phyloP scores from a whole-genome alignment of 371 early-diverging fungal species.

The Haplosporangium sp. region DNA sequence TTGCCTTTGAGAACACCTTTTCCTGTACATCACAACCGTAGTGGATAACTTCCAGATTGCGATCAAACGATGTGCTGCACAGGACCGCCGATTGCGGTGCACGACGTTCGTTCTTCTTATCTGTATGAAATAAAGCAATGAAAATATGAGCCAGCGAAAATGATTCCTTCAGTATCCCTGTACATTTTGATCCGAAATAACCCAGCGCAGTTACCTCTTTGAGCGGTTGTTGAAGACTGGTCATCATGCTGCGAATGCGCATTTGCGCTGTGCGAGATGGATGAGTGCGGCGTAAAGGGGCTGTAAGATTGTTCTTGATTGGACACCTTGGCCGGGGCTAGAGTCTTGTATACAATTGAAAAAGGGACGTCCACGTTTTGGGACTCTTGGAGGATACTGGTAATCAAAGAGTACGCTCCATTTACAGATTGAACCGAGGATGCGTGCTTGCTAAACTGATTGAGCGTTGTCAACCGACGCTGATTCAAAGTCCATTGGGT shows the following conservation, averaged over 20 bases:
- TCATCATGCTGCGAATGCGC: no score
- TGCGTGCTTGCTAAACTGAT: constrained; percentile 49
- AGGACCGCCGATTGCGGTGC: constrained; percentile 38
- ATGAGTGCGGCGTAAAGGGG: constrained; percentile 16
- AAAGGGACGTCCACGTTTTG: constrained; percentile 52
- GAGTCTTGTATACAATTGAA: constrained; percentile 47
- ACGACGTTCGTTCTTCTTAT: constrained; percentile 23
- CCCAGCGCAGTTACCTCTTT: neutral
- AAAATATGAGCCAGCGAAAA: constrained; percentile 30
- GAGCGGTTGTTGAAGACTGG: neutral
- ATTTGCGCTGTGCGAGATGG: neutral
- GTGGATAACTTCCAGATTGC: constrained; percentile 23
- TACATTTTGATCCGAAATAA: neutral
- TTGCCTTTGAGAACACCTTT: constrained; percentile 31
- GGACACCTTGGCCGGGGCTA: constrained; percentile 10
- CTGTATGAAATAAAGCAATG: constrained; percentile 22
- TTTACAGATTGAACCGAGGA: constrained; percentile 34
- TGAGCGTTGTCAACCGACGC: constrained; percentile 36
- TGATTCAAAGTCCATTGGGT: constrained; percentile 41
- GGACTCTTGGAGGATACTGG: constrained; percentile 45
- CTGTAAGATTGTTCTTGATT: constrained; percentile 1
- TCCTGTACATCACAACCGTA: constrained; percentile 34
- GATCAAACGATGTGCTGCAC: constrained; percentile 54
- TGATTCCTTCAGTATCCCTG: neutral
- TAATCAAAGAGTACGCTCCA: constrained; percentile 41